Evolutionary conservation across 2,329 filamentous ascomycete species (phyloP).

Genomic region (Claviceps lovelessii): DNA sequence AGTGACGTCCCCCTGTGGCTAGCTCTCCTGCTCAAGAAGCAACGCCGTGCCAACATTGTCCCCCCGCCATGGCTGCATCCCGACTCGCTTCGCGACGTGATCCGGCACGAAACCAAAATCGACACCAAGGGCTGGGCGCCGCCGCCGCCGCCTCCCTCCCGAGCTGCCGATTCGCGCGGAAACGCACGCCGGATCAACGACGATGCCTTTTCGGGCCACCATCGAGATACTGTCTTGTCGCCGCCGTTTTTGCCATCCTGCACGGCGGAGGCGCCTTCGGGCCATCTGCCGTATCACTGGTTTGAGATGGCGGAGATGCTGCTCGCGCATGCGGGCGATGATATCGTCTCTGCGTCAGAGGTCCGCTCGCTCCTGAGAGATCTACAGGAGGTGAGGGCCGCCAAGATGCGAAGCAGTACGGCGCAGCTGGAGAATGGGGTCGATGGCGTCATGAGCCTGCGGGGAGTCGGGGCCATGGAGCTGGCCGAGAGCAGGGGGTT

Average conservation of each 20-base stretch:
- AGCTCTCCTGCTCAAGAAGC: conserved; percentile 84
- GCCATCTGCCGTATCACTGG: conserved; percentile 86
- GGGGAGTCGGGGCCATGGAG: conserved; percentile 85
- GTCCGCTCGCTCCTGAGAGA: conserved; percentile 66
- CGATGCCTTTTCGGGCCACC: conserved; percentile 4
- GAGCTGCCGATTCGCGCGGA: conserved; percentile 32
- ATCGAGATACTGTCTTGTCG: conserved; percentile 28
- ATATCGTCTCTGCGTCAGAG: conserved; percentile 58
- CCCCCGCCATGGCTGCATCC: conserved; percentile 80
- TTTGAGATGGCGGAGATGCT: conserved; percentile 79
- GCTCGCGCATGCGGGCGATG: conserved; percentile 71
- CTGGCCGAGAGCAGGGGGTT: conserved; percentile 76
- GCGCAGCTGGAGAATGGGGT: conserved; percentile 56
- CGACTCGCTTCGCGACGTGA: conserved; percentile 58
- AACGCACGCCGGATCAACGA: conserved; percentile 23
- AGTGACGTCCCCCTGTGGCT: conserved; percentile 81
- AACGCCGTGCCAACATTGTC: conserved; percentile 83
- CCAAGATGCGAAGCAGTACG: conserved; percentile 70
- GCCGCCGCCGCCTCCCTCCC: conserved; percentile 51
- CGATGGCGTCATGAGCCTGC: conserved; percentile 52
- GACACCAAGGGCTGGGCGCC: conserved; percentile 62
- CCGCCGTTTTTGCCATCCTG: conserved; percentile 70
- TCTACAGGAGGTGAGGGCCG: conserved; percentile 72
- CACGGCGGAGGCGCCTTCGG: conserved; percentile 51
- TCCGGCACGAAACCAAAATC: conserved; percentile 65